These are phyloP conservation scores for Sindora glabra DNA, from an alignment of 306 rosid species.

Conservation along the genomic window DNA sequence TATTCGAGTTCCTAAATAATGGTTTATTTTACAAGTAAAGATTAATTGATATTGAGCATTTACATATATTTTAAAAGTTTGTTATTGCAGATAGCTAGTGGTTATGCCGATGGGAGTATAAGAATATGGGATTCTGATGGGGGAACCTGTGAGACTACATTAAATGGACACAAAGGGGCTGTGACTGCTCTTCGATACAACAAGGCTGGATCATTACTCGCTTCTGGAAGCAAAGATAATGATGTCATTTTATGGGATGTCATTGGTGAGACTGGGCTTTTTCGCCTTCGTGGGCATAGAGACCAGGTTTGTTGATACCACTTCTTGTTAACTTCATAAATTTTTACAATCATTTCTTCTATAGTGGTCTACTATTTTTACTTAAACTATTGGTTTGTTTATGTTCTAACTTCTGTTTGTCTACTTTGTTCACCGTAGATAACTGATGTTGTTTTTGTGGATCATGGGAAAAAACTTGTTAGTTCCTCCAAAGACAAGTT, in stretches of 20 bases:
- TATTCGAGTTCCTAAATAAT: neutral
- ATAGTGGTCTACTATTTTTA: neutral
- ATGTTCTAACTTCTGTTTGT: neutral
- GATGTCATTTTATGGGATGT: conserved; percentile 88
- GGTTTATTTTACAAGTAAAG: neutral
- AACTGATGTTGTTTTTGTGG: conserved; percentile 71
- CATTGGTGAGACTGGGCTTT: conserved; percentile 78
- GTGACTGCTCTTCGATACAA: conserved; percentile 71
- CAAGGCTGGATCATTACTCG: conserved; percentile 64
- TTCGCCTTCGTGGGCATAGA: conserved; percentile 86
- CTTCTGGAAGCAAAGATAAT: conserved; percentile 91
- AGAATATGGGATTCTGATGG: conserved; percentile 76
- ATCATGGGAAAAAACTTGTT: conserved; percentile 69
- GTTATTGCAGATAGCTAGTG: conserved; percentile 61
- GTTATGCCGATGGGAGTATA: conserved; percentile 80
- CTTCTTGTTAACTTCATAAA: neutral
- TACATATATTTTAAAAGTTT: neutral
- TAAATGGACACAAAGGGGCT: conserved; percentile 92
- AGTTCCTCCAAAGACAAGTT: conserved; percentile 91
- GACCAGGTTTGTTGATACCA: conserved; percentile 51
- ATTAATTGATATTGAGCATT: neutral
- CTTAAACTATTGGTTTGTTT: neutral
- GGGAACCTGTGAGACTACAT: conserved; percentile 73
- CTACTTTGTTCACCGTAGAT: conserved; percentile 47
- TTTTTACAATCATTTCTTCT: neutral